Base-by-base conservation (phyloP, 2,329 filamentous ascomycete genomes). In the Penicillium nordicum region DNA sequence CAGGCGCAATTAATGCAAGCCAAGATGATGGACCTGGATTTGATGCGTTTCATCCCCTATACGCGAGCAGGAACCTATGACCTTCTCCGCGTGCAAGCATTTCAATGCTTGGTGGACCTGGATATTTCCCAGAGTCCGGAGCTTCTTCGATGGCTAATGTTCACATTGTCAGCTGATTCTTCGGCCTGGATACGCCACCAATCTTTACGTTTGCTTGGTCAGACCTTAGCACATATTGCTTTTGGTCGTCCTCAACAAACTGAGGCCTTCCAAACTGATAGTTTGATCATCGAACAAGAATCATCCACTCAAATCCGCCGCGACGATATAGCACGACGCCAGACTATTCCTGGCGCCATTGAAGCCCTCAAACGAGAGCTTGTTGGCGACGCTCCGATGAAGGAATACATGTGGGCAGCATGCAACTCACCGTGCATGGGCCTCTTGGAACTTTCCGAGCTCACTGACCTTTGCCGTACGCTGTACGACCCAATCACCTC, bases 21-120 rank as follows among this genome's bases (percentile, higher is more conserved):
- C 7, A 79, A 79, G 11, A 76, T 84, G 36, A 76, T 81, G 42
- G 78, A 81, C 10, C 70, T 80, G 53, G 82, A 82, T 60, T 66
- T 80, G 0, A 76, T 80, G 44, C 83, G 85, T 51, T 84, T 87
- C 57, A 65, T 87, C 56, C 82, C 84, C 50, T 88, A 87, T 63
- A 84, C 84, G 1, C 76, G 82, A 50, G 73, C 79, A 21, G 82
- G 81, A 25, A 86, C 85, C 21, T 83, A 82, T 52, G 82, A 85
- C 47, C 78, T 82, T 55, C 80, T 88, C 27, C 82, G 85, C 5
- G 61, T 86, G 18, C 78, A 81, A 53, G 84, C 84, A 3, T 86
- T 86, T 69, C 74, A 79, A 25, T 83, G 81, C 57, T 73, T 88
- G 1, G 74, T 83, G 30, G 79, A 83, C 18, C 74, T 85, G 10